These are phyloP conservation scores for Penicillium argentinense DNA, from an alignment of 495 filamentous ascomycete genomes.

Conservation along the genomic window DNA sequence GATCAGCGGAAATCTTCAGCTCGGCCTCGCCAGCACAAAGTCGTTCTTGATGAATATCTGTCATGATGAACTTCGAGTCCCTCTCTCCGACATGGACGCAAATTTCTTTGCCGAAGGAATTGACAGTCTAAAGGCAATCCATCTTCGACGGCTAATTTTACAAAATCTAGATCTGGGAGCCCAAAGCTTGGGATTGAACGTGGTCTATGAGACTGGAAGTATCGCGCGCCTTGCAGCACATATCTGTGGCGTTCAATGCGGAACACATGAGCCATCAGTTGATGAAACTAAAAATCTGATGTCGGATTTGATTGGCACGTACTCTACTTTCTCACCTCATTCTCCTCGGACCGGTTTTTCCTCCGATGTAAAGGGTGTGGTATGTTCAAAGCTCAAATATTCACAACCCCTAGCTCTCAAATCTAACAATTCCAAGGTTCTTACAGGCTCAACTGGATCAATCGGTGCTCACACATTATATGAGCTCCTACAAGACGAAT, in stretches of 20 bases:
- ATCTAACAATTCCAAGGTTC: too few relatives aligned
- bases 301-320: conserved; percentile 48
- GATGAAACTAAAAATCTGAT: conserved; percentile 38
- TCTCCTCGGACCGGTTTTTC: conserved; percentile 18
- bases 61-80: conserved; percentile 38
- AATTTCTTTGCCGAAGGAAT: conserved; percentile 58
- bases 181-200: conserved; percentile 36
- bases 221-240: conserved; percentile 44
- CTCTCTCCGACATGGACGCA: conserved; percentile 34
- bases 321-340: conserved; percentile 44
- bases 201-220: conserved; percentile 53
- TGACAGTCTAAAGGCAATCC: conserved; percentile 62
- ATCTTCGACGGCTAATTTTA: conserved; percentile 52
- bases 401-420: too few relatives aligned
- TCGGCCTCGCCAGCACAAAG: conserved; percentile 40
- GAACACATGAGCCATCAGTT: conserved; percentile 11
- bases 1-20: conserved; percentile 26
- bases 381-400: conserved; percentile 21
- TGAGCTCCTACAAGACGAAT: conserved; percentile 44
- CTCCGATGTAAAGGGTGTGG: conserved; percentile 37
- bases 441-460: conserved; percentile 61
- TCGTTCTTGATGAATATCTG: conserved; percentile 43
- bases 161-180: conserved; percentile 40
- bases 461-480: conserved; percentile 56
- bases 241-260: conserved; percentile 44